Evolutionary conservation across 2,329 filamentous ascomycete species (phyloP), one percentile per base, ranked within the genome.

Genomic region (Stachybotrys chlorohalonatus): DNA sequence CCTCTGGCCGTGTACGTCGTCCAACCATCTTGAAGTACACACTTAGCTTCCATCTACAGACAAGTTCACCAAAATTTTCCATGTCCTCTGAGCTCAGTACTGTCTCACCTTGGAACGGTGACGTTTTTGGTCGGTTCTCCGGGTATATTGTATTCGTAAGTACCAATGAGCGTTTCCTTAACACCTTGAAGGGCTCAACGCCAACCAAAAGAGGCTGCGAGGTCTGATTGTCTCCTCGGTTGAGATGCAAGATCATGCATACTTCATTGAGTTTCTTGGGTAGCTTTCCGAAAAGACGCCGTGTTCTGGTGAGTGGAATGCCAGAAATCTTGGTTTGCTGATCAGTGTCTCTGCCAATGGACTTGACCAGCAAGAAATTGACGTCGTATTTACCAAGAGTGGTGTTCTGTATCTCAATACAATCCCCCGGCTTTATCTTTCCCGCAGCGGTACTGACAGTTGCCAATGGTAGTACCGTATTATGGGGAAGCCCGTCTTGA

Each of bases 61-160:
- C 75, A 1, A 86, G 62, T 0, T 66, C 62, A 0, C 70, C 75
- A 13, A 67, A 60, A 1, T 64, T 55, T 11, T 64, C 60, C 0
- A 65, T 55, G 1, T 63, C 13, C 13, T 42, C 36, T 13, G 13
- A 42, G 36, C 13, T 13, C 13, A 42, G 8, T 13, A 13, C 6
- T 13, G 8, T 42, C 9, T 5, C 36, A 42, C 6, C 13, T 42
- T 42, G 36, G 13, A 42, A 42, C 13, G 9, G 36, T 13, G 36
- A 9, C 3, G 36, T 42, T 3, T 42, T 59, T 0, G 62, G 24
- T 1, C 59, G 63, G 51, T 71, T 69, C 0, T 64, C 54, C 0
- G 78, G 77, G 48, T 75, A 83, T 0, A 66, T 60, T 0, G 73
- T 64, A 55, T 89, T 90, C 0, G 85, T 89, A 2, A 77, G 66